Conservation (phyloP, 116 monocot genomes). For the Trichopus zeylanicus region DNA sequence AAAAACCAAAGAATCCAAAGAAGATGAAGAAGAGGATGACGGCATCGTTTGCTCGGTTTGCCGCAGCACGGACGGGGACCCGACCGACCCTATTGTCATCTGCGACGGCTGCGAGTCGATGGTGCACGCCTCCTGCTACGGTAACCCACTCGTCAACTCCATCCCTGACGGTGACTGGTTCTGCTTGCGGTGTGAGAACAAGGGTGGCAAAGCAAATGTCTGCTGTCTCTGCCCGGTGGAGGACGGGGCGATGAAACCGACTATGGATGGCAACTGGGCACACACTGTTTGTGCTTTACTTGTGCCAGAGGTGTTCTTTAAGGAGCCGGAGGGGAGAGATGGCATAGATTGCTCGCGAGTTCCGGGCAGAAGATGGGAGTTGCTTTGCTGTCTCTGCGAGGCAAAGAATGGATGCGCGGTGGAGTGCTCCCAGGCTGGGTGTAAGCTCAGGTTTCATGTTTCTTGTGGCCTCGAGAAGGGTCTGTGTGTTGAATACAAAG, state of each 20-base stretch:
- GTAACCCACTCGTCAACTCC: constrained; percentile 46
- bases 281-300: constrained; percentile 71
- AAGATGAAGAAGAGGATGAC: constrained; percentile 38
- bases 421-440: constrained; percentile 71
- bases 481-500: constrained; percentile 61
- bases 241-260: constrained; percentile 70
- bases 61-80: constrained; percentile 74
- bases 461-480: constrained; percentile 57
- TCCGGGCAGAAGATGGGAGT: constrained; percentile 29
- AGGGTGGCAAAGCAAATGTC: background rate
- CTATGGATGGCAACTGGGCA: constrained; percentile 54
- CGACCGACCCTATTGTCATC: constrained; percentile 79
- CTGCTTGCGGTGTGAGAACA: constrained; percentile 41
- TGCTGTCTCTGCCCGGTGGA: constrained; percentile 80
- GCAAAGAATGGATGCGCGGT: constrained; percentile 35
- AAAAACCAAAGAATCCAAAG: background rate
- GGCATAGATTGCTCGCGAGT: constrained; percentile 66
- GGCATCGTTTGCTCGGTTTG: constrained; percentile 77
- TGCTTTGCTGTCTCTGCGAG: constrained; percentile 56
- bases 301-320: constrained; percentile 92
- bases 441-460: constrained; percentile 66
- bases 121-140: constrained; percentile 90
- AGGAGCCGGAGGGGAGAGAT: constrained; percentile 58
- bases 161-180: constrained; percentile 92
- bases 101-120: constrained; percentile 92